Evolutionary conservation across 2,329 filamentous ascomycete species (phyloP).

Genomic region (Xenoacremonium recifei): DNA sequence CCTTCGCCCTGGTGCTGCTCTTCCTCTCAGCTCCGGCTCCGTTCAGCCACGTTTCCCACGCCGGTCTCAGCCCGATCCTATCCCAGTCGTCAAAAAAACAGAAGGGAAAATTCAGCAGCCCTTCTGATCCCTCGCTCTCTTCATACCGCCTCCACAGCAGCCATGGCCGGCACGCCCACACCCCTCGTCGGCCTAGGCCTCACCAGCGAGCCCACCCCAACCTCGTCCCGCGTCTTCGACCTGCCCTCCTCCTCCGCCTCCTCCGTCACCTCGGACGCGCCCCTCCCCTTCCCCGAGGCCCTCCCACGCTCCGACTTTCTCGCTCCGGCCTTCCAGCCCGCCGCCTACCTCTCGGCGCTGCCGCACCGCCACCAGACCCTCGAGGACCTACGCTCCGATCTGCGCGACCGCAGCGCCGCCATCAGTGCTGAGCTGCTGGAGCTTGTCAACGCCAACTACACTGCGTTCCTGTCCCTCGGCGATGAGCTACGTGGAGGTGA

Average conservation of each 20-base stretch:
- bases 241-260: slow-evolving; percentile 40
- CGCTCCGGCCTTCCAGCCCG: slow-evolving; percentile 71
- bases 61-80: too few species aligned
- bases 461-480: slow-evolving; percentile 83
- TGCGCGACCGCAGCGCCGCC: slow-evolving; percentile 75
- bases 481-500: slow-evolving; percentile 81
- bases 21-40: too few species aligned
- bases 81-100: too few species aligned
- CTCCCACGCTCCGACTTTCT: slow-evolving; percentile 84
- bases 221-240: slow-evolving; percentile 37
- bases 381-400: slow-evolving; percentile 84
- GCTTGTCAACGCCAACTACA: slow-evolving; percentile 93
- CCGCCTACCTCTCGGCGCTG: slow-evolving; percentile 76
- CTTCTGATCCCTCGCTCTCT: not conserved
- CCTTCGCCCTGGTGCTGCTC: too few species aligned
- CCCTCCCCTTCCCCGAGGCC: slow-evolving; percentile 84
- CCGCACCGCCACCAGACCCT: slow-evolving; percentile 91
- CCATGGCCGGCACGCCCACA: slow-evolving; percentile 20
- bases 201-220: slow-evolving; percentile 23
- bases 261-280: slow-evolving; percentile 56
- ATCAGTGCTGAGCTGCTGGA: slow-evolving; percentile 87
- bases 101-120: not conserved
- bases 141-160: not conserved
- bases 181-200: slow-evolving; percentile 28
- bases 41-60: too few species aligned